Conservation (phyloP, 108 stramenopile genomes). For the Cyclostephanos invisitatus region DNA sequence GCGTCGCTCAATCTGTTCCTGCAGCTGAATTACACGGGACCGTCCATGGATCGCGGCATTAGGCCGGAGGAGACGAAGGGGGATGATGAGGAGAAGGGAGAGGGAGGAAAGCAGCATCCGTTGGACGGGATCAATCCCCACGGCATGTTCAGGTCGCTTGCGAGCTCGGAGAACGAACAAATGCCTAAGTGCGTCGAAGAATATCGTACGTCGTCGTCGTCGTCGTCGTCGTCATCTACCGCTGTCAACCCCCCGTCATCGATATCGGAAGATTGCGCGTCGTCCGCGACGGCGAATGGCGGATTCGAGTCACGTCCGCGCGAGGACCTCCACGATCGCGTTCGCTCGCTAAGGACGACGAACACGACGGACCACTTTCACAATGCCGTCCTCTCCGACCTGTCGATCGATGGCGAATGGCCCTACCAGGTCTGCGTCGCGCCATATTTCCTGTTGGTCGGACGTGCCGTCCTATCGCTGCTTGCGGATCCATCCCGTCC, state of each 20-base stretch:
- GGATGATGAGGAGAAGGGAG: conserved; percentile 20
- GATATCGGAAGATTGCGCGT: conserved; percentile 10
- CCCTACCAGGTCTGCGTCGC: conserved; percentile 67
- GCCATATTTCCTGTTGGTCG: conserved; percentile 74
- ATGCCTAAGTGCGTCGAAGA: background rate
- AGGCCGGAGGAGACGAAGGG: conserved; percentile 23
- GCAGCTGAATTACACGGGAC: conserved; percentile 87
- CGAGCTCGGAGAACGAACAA: conserved; percentile 14
- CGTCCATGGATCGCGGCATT: conserved; percentile 52
- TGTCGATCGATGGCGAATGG: conserved; percentile 74
- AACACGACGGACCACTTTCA: conserved; percentile 52
- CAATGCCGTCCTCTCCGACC: conserved; percentile 69
- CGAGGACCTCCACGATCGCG: background rate
- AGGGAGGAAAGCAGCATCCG: conserved; percentile 13
- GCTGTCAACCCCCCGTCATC: background rate
- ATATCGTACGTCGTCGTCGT: background rate
- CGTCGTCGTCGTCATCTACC: background rate
- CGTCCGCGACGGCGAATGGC: conserved; percentile 9
- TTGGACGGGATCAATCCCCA: conserved; percentile 72
- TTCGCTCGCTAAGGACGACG: conserved; percentile 18
- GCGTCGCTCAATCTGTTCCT: conserved; percentile 84
- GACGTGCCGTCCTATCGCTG: conserved; percentile 63
- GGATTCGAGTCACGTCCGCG: conserved; percentile 21
- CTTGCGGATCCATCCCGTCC: conserved; percentile 53
- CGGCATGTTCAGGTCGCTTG: conserved; percentile 49